Conservation (phyloP, 441 rosid species). For the Erodium moschatum region DNA sequence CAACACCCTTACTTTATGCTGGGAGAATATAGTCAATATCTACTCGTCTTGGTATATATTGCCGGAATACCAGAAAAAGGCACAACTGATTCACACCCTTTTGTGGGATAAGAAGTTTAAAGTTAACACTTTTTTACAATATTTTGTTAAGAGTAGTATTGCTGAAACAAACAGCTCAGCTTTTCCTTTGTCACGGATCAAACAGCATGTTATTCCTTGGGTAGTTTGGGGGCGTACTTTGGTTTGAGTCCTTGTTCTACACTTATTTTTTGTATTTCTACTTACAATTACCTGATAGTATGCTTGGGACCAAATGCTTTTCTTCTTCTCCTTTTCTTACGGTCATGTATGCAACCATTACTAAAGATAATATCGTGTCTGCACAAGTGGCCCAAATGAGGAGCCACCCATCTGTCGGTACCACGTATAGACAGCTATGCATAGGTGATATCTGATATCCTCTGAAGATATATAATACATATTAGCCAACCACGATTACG, state of each 20-base stretch:
- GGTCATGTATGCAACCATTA: neutral
- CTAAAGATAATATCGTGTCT: neutral
- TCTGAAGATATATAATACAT: constrained; percentile 7
- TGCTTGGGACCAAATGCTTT: neutral
- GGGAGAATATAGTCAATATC: neutral
- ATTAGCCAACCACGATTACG: constrained; percentile 19
- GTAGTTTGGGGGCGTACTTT: neutral
- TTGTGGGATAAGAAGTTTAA: neutral
- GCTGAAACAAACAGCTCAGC: neutral
- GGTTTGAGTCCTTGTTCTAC: neutral
- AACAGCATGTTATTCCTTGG: neutral
- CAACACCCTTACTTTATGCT: neutral
- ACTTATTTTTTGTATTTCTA: neutral
- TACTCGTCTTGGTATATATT: neutral
- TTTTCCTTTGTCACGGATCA: neutral
- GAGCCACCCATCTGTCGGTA: neutral
- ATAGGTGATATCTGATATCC: neutral
- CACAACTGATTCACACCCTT: neutral
- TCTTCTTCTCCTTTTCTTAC: constrained; percentile 4
- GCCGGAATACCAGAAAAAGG: neutral
- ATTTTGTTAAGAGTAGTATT: neutral
- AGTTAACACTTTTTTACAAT: neutral
- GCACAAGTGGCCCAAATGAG: constrained; percentile 8
- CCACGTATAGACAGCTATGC: constrained; percentile 10
- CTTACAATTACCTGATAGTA: neutral